Evolutionary conservation across 441 rosid species (phyloP).

Genomic region (Manihot esculenta): DNA sequence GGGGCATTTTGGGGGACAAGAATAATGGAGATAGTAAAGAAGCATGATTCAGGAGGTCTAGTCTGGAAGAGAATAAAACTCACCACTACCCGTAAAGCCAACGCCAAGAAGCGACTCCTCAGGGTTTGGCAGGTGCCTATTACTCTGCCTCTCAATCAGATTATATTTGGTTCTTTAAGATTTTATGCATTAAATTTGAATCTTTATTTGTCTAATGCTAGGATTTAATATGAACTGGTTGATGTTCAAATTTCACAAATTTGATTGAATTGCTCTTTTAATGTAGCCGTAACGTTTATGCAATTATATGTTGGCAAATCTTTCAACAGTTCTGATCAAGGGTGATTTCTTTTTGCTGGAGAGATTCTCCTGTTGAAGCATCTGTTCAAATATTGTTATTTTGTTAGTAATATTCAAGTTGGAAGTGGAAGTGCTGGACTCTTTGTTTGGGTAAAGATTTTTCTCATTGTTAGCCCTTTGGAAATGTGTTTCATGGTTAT

Average conservation of each 20-base stretch:
- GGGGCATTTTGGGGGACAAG: slow-evolving; percentile 86
- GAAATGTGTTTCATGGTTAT: too few relatives aligned
- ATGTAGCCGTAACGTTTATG: background rate
- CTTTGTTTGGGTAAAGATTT: too few relatives aligned
- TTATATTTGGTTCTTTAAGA: too few relatives aligned
- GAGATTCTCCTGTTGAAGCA: too few relatives aligned
- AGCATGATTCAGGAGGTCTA: slow-evolving; percentile 87
- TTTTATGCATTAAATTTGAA: background rate
- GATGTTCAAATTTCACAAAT: too few relatives aligned
- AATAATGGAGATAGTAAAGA: slow-evolving; percentile 90
- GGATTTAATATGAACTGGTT: background rate
- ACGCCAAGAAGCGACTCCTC: slow-evolving; percentile 91
- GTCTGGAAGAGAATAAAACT: slow-evolving; percentile 93
- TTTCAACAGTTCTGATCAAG: too few relatives aligned
- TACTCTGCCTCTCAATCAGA: background rate
- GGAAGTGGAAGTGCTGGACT: too few relatives aligned
- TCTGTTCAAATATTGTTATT: too few relatives aligned
- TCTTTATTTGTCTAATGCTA: background rate
- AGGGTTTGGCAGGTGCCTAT: slow-evolving; percentile 84
- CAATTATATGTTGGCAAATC: background rate
- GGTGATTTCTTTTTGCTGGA: too few relatives aligned
- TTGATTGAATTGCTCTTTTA: background rate
- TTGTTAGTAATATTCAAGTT: too few relatives aligned
- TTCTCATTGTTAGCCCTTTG: too few relatives aligned
- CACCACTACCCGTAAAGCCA: slow-evolving; percentile 85